Evolutionary conservation across 1,284 basidiomycete genomes (phyloP).

Genomic region (Sporisorium graminicola): DNA sequence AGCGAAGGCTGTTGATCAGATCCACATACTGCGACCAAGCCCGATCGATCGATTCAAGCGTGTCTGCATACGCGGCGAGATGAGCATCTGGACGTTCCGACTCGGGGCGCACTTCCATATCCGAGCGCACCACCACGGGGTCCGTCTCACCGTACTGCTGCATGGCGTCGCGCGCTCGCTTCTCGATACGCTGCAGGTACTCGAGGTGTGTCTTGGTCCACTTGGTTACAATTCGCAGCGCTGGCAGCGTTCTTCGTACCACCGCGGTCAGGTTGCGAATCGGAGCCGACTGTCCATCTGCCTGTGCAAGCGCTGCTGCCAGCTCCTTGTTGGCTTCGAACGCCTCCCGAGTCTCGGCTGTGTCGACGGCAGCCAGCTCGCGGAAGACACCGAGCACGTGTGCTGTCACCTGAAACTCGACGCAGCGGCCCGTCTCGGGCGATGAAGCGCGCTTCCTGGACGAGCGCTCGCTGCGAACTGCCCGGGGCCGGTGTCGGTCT

Average conservation of each 20-base stretch:
- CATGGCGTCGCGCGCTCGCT: slow-evolving; percentile 44
- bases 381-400: slow-evolving; percentile 82
- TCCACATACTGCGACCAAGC: slow-evolving; percentile 82
- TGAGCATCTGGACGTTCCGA: slow-evolving; percentile 30
- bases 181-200: slow-evolving; percentile 73
- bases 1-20: slow-evolving; percentile 77
- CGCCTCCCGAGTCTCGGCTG: slow-evolving; percentile 71
- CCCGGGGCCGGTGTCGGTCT: slow-evolving; percentile 38
- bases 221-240: slow-evolving; percentile 86
- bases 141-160: slow-evolving; percentile 31
- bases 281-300: slow-evolving; percentile 4
- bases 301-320: slow-evolving; percentile 6
- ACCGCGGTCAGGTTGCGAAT: slow-evolving; percentile 86
- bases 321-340: slow-evolving; percentile 74
- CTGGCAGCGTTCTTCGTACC: slow-evolving; percentile 86
- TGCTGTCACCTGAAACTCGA: slow-evolving; percentile 78
- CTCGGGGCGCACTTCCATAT: slow-evolving; percentile 31
- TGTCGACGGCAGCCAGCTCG: slow-evolving; percentile 78
- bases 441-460: slow-evolving; percentile 37
- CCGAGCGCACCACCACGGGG: slow-evolving; percentile 27
- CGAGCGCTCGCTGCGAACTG: slow-evolving; percentile 75
- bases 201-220: slow-evolving; percentile 86
- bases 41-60: slow-evolving; percentile 57
- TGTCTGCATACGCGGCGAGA: slow-evolving; percentile 64
- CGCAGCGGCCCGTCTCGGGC: slow-evolving; percentile 39